Conservation (phyloP, 1,284 basidiomycete species). For the Uromyces viciae-fabae region DNA sequence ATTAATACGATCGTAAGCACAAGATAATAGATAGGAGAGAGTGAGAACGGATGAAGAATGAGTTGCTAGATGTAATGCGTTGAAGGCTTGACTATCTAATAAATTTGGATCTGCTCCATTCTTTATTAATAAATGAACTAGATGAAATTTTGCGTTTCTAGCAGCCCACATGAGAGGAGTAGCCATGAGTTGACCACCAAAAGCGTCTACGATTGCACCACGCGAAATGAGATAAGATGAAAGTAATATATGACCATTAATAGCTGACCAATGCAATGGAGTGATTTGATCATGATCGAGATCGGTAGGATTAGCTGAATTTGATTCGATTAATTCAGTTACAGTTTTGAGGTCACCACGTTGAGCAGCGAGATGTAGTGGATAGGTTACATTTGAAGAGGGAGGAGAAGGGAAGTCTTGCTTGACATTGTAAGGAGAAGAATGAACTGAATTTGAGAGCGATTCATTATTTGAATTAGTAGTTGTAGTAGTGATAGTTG, state of each 20-base stretch:
- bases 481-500: too few relatives aligned
- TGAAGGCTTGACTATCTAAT: conserved; percentile 90
- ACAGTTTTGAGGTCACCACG: conserved; percentile 73
- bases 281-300: conserved; percentile 87
- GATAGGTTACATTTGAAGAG: neutral
- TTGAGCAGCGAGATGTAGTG: conserved; percentile 76
- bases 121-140: conserved; percentile 82
- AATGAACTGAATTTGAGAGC: too few relatives aligned
- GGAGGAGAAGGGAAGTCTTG: neutral
- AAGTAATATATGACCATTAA: conserved; percentile 71
- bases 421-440: too few relatives aligned
- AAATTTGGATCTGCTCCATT: conserved; percentile 89
- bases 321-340: conserved; percentile 68
- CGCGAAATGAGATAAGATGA: conserved; percentile 79
- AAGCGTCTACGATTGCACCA: conserved; percentile 89
- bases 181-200: conserved; percentile 90
- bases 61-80: conserved; percentile 87
- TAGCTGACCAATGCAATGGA: conserved; percentile 93
- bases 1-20: conserved; percentile 40
- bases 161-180: conserved; percentile 98
- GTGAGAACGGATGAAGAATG: conserved; percentile 94
- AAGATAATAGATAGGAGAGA: conserved; percentile 73
- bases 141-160: conserved; percentile 86
- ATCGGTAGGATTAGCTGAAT: conserved; percentile 70
- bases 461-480: too few relatives aligned